Evolutionary conservation across 2,329 filamentous ascomycete species (phyloP).

Genomic region (Clarireedia monteithiana): DNA sequence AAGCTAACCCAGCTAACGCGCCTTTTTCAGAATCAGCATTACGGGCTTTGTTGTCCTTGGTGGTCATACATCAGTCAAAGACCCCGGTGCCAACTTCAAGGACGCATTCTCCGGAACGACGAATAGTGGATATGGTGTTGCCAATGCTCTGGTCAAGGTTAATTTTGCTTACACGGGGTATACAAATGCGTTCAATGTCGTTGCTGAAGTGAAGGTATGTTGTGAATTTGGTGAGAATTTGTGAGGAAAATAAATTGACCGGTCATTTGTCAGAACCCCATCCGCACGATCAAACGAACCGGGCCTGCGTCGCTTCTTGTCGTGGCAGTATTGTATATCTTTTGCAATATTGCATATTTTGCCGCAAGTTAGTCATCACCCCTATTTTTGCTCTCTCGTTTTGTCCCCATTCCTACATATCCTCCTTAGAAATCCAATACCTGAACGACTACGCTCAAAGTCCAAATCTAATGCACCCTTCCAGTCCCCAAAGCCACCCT

Average conservation of each 20-base stretch:
- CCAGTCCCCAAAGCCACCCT: slow-evolving; percentile 46
- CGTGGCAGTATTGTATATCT: slow-evolving; percentile 47
- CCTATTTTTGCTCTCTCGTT: not conserved
- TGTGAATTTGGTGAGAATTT: no score
- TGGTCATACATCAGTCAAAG: slow-evolving; percentile 40
- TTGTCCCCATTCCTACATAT: not conserved
- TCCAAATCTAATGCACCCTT: not conserved
- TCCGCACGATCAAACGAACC: slow-evolving; percentile 44
- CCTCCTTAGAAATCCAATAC: no score
- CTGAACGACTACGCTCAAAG: no score
- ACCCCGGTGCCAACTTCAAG: slow-evolving; percentile 47
- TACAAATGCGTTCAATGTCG: slow-evolving; percentile 52
- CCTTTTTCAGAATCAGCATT: slow-evolving; percentile 38
- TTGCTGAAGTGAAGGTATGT: slow-evolving; percentile 48
- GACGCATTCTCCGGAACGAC: slow-evolving; percentile 44
- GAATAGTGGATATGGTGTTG: slow-evolving; percentile 40
- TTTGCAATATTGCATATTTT: slow-evolving; percentile 56
- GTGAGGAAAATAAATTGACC: not conserved
- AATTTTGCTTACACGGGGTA: slow-evolving; percentile 52
- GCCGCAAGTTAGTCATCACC: slow-evolving; percentile 34
- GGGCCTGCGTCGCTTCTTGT: slow-evolving; percentile 42
- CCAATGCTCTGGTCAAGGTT: slow-evolving; percentile 51
- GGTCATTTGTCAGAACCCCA: slow-evolving; percentile 39
- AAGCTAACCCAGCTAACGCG: slow-evolving; percentile 2
- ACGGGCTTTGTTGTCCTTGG: slow-evolving; percentile 56